These are phyloP conservation scores for Cryptosporidium felis DNA, from an alignment of 169 alveolate species.

Conservation along the genomic window DNA sequence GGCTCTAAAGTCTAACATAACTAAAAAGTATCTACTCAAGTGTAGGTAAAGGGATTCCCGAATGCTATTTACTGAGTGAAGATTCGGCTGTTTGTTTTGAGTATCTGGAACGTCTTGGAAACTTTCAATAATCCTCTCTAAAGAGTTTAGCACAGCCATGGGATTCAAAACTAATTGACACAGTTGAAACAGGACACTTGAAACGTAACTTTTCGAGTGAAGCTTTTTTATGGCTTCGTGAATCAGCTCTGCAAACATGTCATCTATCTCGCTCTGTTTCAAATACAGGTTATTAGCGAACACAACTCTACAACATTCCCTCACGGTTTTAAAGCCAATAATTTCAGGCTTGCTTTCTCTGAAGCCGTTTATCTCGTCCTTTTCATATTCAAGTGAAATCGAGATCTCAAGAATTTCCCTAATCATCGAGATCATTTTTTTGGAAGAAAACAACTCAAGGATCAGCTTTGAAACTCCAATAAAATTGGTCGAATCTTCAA, in stretches of 20 bases:
- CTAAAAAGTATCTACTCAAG: no score
- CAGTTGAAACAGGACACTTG: conserved; percentile 7
- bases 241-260: not conserved
- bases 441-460: not conserved
- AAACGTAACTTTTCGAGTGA: not conserved
- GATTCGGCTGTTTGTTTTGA: no score
- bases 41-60: no score
- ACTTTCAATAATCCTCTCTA: not conserved
- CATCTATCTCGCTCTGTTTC: not conserved
- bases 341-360: not conserved
- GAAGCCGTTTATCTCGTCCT: not conserved
- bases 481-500: no score
- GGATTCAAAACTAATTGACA: not conserved
- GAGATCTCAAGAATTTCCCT: not conserved
- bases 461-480: not conserved
- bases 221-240: not conserved
- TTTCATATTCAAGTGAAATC: not conserved
- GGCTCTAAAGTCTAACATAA: no score
- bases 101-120: no score
- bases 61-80: no score
- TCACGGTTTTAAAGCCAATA: not conserved
- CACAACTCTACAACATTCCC: not conserved
- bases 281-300: conserved; percentile 16
- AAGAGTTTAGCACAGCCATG: not conserved
- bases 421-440: not conserved